Base-by-base conservation (phyloP, 495 filamentous ascomycete genomes). In the Neurospora pannonica region DNA sequence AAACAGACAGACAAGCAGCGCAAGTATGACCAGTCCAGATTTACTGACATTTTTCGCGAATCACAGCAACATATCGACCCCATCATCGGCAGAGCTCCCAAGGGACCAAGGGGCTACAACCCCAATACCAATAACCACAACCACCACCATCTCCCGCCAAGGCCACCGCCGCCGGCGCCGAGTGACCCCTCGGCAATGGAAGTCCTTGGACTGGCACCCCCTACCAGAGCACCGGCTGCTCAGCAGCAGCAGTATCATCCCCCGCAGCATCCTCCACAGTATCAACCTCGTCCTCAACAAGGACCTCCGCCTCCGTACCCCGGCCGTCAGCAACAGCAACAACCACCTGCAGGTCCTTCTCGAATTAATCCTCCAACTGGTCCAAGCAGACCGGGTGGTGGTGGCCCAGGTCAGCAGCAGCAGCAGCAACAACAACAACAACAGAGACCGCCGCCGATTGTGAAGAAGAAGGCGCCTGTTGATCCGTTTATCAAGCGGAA, bases 401-500 rank as follows among this genome's bases (percentile, higher is more conserved):
- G 5, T 39, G 9, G 7, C 36, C 4, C 7, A 19, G 19, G 38
- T 70, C 10, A 28, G n/a, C n/a, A 17, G 17, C 7, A 46, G 21
- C 5, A 11, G 31, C 15, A 62, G 13, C 5, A 38, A 5, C 21
- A 17, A 2, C 28, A 17, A 15, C 15, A 62, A 9, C 5, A 38
- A 5, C 31, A 19, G 9, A 67, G 70, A 67, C 21, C 11, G 15
- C 79, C 80, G 10, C 69, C 77, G 42, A 75, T 78, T 19, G 78
- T 82, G 19, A 78, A 75, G 9, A 84, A 80, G 71, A 83, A 79
- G 70, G 72, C 77, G 43, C 37, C 80, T 24, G 78, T 78, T 0
- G 84, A 86, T 76, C 84, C 84, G 46, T 86, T 86, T 67, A 85
- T 86, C 70, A 79, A 77, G 67, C 78, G 84, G 71, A 84, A 85